Base-by-base conservation (phyloP, 345 rosid species). In the Populus simonii region DNA sequence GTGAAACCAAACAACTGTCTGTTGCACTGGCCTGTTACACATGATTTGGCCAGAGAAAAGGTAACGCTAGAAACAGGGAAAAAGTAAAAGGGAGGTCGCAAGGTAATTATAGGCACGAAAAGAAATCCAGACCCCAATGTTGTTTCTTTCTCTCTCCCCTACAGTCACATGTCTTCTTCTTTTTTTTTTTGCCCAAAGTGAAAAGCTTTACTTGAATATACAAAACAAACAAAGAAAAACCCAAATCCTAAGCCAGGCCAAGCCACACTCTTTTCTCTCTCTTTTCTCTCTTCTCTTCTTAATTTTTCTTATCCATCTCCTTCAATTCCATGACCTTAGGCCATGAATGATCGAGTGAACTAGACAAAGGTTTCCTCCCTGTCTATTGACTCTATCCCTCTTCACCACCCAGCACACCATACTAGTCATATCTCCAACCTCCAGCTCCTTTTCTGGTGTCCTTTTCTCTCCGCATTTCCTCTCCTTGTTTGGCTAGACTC, bases 1-100 rank as follows among this genome's bases (percentile, higher is more conserved):
- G 87, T 41, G 41, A 29, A 78, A 77, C 67, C 73, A 82, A 79
- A 57, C 57, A 76, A 77, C 75, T 76, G 86, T 71, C 73, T 36
- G 77, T 72, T 65, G 84, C 79, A 20, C 17, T 81, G 80, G 80
- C 35, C 82, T 76, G 86, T 85, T 87, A 87, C 93, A 86, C 88
- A 85, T 89, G 89, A 87, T 86, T 88, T 85, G 86, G 81, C 78
- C 80, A 81, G 79, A 68, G 85, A 69, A 81, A 87, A 83, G 87
- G 85, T 12, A 13, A 77, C 81, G 73, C 83, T 53, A 76, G 75
- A 71, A 83, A 79, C 77, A 74, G 70, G 79, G 62, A 85, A 75
- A 77, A 6, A 66, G 87, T 84, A 82, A 80, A 66, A 71, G 77
- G 45, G 75, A 82, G 84, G 80, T 85, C 74, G 85, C 71, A 49